Base-by-base conservation (phyloP, 345 rosid genomes). In the Salix caprea region DNA sequence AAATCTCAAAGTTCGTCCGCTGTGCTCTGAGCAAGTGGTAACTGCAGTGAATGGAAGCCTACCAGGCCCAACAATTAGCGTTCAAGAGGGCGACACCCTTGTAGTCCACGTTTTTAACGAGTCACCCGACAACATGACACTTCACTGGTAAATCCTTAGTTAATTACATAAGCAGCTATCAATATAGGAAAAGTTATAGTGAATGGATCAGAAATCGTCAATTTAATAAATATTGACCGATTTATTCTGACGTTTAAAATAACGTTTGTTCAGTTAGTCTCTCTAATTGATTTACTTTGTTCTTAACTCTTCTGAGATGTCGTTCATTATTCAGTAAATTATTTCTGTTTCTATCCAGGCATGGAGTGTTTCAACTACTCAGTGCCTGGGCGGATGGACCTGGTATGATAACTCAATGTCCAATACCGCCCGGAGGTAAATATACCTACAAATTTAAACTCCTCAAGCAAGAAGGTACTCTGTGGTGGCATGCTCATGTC, bases 361-460 rank as follows among this genome's bases (percentile, higher is more conserved):
- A 95, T 52, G 99, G 98, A 48, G 18, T 93, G 30, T 89, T 95
- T 68, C 98, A 95, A 7, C 15, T 46, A 60, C 65, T 88, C 65
- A 93, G 89, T 61, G 84, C 42, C 0, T 95, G 99, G 99, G 92
- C 99, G 13, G 99, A 95, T 67, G 99, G 99, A 36, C 97, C 98
- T 4, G 74, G 42, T 19, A 89, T 89, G 90, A 70, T 90, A 19
- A 90, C 98, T 3, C 99, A 95, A 21, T 93, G 99, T 68, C 94
- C 99, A 14, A 90, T 93, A 62, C 83, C 34, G 4, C 94, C 99
- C 0, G 94, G 96, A 5, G 61, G 52, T 15, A 89, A 80, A 26
- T 95, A 85, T 79, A 87, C 93, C 6, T 91, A 95, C 82, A 87
- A 79, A 73, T 93, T 91, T 76, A 89, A 64, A 37, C 71, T 93